These are phyloP conservation scores for Kwoniella bestiolae DNA, from an alignment of 768 basidiomycete genomes.

Conservation along the genomic window DNA sequence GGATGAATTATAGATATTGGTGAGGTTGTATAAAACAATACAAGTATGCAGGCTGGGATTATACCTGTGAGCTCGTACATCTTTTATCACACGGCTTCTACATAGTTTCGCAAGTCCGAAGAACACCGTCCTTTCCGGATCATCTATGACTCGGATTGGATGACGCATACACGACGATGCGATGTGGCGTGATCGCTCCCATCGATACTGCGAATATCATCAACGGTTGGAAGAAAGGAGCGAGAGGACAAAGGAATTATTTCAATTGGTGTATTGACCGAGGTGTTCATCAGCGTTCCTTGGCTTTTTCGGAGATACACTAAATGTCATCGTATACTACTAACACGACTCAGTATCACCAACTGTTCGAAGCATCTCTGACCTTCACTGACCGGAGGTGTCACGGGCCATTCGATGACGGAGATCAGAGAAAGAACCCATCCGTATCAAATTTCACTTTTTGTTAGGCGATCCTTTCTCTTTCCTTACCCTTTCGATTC, in stretches of 20 bases:
- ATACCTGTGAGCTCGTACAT: neutral
- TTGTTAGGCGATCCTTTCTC: neutral
- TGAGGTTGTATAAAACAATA: neutral
- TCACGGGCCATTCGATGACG: too few species aligned
- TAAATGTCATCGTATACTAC: too few species aligned
- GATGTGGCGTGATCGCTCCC: neutral
- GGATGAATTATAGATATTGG: neutral
- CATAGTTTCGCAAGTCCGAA: neutral
- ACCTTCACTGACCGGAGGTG: too few species aligned
- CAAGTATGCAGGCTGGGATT: neutral
- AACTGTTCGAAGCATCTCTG: too few species aligned
- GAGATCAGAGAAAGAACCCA: too few species aligned
- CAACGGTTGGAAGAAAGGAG: neutral
- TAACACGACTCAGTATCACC: too few species aligned
- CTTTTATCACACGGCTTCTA: neutral
- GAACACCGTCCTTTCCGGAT: neutral
- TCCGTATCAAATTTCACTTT: neutral
- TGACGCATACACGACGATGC: neutral
- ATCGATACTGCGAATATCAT: neutral
- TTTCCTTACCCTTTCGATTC: too few species aligned
- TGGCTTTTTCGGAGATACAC: too few species aligned
- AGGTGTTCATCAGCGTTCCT: too few species aligned
- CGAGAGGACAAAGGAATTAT: neutral
- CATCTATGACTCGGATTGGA: neutral
- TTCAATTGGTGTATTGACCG: neutral